phyloP scores from a whole-genome alignment of 495 filamentous ascomycete genomes.

The Viridothelium virens region DNA sequence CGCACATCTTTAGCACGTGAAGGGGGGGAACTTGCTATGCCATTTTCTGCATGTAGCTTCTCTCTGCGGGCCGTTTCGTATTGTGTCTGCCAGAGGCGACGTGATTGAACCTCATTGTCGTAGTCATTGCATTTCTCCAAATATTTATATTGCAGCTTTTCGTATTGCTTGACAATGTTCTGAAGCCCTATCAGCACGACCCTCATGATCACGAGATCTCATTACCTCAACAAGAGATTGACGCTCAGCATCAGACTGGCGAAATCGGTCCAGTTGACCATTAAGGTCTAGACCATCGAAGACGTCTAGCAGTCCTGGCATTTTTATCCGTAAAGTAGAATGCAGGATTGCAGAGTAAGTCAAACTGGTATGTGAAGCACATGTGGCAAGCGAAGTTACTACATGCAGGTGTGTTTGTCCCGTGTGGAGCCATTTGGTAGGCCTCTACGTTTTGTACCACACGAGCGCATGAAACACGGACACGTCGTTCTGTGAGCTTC shows the following conservation, averaged over 20 bases:
- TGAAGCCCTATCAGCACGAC: not conserved
- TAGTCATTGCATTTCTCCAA: constrained; percentile 28
- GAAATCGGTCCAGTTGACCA: constrained; percentile 24
- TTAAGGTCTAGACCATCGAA: constrained; percentile 12
- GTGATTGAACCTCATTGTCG: constrained; percentile 26
- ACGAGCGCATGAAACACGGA: too few species aligned
- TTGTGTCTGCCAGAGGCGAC: constrained; percentile 25
- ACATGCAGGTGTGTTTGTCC: too few species aligned
- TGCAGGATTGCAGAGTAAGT: not conserved
- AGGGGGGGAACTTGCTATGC: not conserved
- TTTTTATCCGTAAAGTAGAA: not conserved
- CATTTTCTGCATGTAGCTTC: not conserved
- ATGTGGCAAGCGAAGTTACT: too few species aligned
- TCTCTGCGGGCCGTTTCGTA: constrained; percentile 12
- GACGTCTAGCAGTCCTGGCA: not conserved
- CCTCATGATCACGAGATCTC: not conserved
- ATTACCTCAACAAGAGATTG: constrained; percentile 21
- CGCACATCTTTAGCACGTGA: not conserved
- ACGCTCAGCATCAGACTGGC: constrained; percentile 22
- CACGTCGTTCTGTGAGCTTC: too few species aligned
- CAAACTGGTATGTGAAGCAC: too few species aligned
- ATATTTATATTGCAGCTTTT: constrained; percentile 20
- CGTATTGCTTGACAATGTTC: constrained; percentile 8
- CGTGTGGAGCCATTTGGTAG: too few species aligned
- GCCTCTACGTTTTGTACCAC: too few species aligned